Conservation (phyloP, 2,329 filamentous ascomycete species). For the Aspergillus texensis region DNA sequence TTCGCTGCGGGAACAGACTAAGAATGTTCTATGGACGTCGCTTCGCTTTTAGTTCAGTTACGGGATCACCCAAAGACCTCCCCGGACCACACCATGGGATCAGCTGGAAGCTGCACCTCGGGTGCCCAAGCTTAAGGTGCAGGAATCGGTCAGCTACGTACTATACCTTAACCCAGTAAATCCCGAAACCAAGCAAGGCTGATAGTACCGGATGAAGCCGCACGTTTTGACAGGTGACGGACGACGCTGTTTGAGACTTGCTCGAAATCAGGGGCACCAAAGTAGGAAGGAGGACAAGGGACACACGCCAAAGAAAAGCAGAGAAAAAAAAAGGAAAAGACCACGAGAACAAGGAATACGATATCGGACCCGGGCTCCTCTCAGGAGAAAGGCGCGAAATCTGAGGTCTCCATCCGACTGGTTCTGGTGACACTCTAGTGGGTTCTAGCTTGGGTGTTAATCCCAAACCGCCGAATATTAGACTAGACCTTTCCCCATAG, state of each 20-base stretch:
- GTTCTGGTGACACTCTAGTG: slow-evolving; percentile 36
- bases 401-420: slow-evolving; percentile 28
- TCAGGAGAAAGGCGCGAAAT: slow-evolving; percentile 17
- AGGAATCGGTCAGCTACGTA: slow-evolving; percentile 1
- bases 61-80: slow-evolving; percentile 18
- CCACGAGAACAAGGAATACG: background rate
- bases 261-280: background rate
- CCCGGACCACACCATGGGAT: slow-evolving; percentile 16
- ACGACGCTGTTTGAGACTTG: background rate
- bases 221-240: slow-evolving; percentile 14
- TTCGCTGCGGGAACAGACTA: slow-evolving; percentile 20
- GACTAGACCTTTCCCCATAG: slow-evolving; percentile 15
- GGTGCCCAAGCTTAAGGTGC: slow-evolving; percentile 7
- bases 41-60: slow-evolving; percentile 14
- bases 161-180: slow-evolving; percentile 1
- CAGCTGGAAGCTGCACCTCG: slow-evolving; percentile 7
- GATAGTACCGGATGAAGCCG: slow-evolving; percentile 3
- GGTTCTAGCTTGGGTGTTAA: slow-evolving; percentile 33
- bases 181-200: background rate
- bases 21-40: slow-evolving; percentile 24
- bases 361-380: background rate
- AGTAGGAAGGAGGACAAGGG: background rate
- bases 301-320: background rate
- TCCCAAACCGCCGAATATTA: slow-evolving; percentile 19
- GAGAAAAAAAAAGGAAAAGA: background rate